A percentile compares a stretch with the other conserved stretches of the same genome.
phyloP scores from a whole-genome alignment of 345 rosid genomes.

The Linum trigynum region DNA sequence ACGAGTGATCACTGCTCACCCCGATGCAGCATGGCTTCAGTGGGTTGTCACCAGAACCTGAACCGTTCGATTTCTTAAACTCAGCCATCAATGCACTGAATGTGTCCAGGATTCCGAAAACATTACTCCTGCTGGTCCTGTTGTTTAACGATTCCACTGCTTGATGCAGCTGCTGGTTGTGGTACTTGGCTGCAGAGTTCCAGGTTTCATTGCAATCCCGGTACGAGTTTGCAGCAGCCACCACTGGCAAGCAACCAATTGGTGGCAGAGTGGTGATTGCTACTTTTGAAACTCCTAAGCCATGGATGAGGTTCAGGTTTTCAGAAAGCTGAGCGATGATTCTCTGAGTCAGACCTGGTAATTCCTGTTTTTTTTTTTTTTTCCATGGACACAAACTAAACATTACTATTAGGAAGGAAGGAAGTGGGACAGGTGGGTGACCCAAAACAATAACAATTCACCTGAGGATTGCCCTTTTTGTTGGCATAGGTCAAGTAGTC shows the following conservation, averaged over 20 bases:
- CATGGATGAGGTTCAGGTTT: slow-evolving; percentile 21
- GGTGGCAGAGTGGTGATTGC: slow-evolving; percentile 22
- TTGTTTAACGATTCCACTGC: slow-evolving; percentile 17
- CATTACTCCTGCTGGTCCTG: not conserved
- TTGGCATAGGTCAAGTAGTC: not conserved
- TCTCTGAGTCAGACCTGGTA: slow-evolving; percentile 7
- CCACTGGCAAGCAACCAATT: slow-evolving; percentile 27
- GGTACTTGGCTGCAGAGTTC: slow-evolving; percentile 21
- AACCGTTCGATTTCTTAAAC: slow-evolving; percentile 7
- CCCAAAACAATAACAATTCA: not conserved
- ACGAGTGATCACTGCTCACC: slow-evolving; percentile 3
- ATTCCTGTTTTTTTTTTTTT: slow-evolving; percentile 9
- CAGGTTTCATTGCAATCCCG: slow-evolving; percentile 20
- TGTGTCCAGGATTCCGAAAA: slow-evolving; percentile 21
- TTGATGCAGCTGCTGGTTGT: slow-evolving; percentile 18
- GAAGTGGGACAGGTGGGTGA: not conserved
- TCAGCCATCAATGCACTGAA: slow-evolving; percentile 23
- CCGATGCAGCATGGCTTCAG: slow-evolving; percentile 43
- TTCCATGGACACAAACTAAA: not conserved
- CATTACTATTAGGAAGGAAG: not conserved
- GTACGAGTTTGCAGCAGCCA: slow-evolving; percentile 14
- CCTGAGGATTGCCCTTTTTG: not conserved
- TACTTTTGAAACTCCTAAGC: slow-evolving; percentile 28
- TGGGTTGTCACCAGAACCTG: slow-evolving; percentile 10
- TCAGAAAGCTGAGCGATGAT: slow-evolving; percentile 17